These are phyloP conservation scores for Eimeria acervulina DNA, from an alignment of 169 alveolate genomes.

Conservation along the genomic window DNA sequence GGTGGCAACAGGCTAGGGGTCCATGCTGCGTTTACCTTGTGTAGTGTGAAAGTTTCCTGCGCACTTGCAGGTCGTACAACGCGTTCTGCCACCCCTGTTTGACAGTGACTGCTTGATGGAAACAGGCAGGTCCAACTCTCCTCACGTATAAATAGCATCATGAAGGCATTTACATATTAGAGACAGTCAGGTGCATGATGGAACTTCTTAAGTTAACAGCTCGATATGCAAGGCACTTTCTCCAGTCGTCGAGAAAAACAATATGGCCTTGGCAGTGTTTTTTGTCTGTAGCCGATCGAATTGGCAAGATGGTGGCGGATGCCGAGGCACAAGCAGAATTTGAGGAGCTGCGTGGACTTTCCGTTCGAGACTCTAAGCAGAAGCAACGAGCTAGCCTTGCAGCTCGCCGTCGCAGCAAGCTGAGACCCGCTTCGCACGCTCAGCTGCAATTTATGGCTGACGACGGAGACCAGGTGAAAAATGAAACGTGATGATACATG, in stretches of 20 bases:
- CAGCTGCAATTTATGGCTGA: conserved; percentile 4
- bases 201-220: neutral
- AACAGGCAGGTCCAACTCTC: conserved; percentile 13
- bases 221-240: neutral
- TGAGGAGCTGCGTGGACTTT: conserved; percentile 82
- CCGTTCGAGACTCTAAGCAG: conserved; percentile 40
- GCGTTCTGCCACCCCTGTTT: conserved; percentile 40
- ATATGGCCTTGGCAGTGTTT: neutral
- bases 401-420: conserved; percentile 76
- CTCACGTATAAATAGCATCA: neutral
- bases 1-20: neutral
- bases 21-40: neutral
- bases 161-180: neutral
- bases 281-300: conserved; percentile 43
- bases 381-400: conserved; percentile 71
- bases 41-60: neutral
- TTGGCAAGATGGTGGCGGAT: conserved; percentile 73
- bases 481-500: no score
- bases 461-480: conserved; percentile 62
- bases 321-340: conserved; percentile 83
- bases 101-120: conserved; percentile 70
- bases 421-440: conserved; percentile 1
- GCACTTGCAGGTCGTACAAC: conserved; percentile 51
- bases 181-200: neutral
- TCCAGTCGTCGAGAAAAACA: neutral